Percentiles rank a stretch among this genome's conserved stretches.
These are phyloP conservation scores for Centrapalus pauciflorus DNA, from an alignment of 129 eudicot species.

Conservation along the genomic window DNA sequence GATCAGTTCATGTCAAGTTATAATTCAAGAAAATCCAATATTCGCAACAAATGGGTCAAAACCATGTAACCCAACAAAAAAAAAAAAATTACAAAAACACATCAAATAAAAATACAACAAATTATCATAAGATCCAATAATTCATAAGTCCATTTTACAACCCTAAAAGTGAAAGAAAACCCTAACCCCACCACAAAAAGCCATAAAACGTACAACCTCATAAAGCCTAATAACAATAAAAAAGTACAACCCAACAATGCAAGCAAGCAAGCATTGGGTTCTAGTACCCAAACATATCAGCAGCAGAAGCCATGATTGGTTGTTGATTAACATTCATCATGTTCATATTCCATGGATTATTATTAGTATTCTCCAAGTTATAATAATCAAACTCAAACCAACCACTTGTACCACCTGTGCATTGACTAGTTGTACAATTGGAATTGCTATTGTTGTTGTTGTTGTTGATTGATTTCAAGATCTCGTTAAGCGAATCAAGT, in stretches of 20 bases:
- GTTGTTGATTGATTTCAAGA: constrained; percentile 41
- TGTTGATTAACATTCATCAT: constrained; percentile 57
- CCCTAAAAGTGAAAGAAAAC: too few relatives aligned
- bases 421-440: constrained; percentile 17
- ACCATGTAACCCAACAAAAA: background rate
- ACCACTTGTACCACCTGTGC: constrained; percentile 6
- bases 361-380: too few relatives aligned
- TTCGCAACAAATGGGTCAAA: background rate
- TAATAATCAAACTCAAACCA: constrained; percentile 34
- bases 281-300: constrained; percentile 63
- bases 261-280: background rate
- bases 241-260: constrained; percentile 14
- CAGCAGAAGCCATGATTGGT: constrained; percentile 65
- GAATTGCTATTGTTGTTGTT: too few relatives aligned
- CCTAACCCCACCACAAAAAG: constrained; percentile 8
- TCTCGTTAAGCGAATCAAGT: constrained; percentile 64
- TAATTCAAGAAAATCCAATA: background rate
- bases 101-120: constrained; percentile 3
- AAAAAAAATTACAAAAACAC: background rate
- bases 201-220: constrained; percentile 2
- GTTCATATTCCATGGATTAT: constrained; percentile 59
- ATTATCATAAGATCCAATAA: constrained; percentile 1
- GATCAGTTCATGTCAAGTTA: background rate
- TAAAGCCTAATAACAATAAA: background rate
- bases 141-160: constrained; percentile 6